These are phyloP conservation scores for Luffa acutangula DNA, from an alignment of 306 rosid species.

Conservation along the genomic window DNA sequence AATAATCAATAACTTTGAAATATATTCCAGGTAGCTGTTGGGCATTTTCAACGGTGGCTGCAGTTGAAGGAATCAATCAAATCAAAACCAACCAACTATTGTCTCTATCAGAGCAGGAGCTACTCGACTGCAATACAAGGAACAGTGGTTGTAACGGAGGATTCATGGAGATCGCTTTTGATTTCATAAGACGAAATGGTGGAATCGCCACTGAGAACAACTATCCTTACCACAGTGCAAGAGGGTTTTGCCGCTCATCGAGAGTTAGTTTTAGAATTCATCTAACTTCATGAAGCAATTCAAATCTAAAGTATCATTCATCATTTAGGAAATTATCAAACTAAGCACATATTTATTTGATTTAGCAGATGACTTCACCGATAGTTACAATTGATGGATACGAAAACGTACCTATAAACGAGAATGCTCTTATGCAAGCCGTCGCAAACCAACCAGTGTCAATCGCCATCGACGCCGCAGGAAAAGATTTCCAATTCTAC, in stretches of 20 bases:
- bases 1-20: not conserved
- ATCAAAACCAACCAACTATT: slow-evolving; percentile 21
- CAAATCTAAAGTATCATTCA: not conserved
- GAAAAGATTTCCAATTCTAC: slow-evolving; percentile 46
- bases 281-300: not conserved
- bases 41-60: slow-evolving; percentile 41
- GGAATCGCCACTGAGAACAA: slow-evolving; percentile 33
- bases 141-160: slow-evolving; percentile 42
- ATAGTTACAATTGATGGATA: slow-evolving; percentile 35
- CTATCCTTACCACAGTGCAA: slow-evolving; percentile 30
- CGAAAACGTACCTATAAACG: slow-evolving; percentile 34
- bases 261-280: slow-evolving; percentile 18
- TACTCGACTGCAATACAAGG: slow-evolving; percentile 27
- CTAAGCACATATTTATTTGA: not conserved
- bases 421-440: slow-evolving; percentile 41
- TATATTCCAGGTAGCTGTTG: slow-evolving; percentile 34
- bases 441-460: slow-evolving; percentile 43
- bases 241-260: slow-evolving; percentile 22
- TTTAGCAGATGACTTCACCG: slow-evolving; percentile 22
- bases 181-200: slow-evolving; percentile 20
- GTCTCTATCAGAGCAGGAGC: slow-evolving; percentile 40
- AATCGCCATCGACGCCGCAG: slow-evolving; percentile 42
- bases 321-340: not conserved
- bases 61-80: slow-evolving; percentile 37
- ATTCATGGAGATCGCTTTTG: slow-evolving; percentile 27